Conservation (phyloP, 768 basidiomycete genomes). For the Heimioporus sp. region DNA sequence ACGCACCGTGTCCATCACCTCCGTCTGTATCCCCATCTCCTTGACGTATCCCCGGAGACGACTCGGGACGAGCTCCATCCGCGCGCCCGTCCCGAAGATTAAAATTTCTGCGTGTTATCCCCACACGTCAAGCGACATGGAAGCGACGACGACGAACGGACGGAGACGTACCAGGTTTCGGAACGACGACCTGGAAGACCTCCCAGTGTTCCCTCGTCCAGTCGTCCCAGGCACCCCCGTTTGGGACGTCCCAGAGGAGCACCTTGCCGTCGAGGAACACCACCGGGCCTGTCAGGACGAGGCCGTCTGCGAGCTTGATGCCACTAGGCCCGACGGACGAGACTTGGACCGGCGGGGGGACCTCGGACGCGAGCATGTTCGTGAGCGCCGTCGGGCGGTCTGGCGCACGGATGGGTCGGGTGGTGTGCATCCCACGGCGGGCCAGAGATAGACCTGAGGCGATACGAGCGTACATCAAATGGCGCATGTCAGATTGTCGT, state of each 20-base stretch:
- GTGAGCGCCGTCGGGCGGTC: slow-evolving; percentile 41
- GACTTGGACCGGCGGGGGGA: slow-evolving; percentile 70
- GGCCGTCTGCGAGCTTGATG: slow-evolving; percentile 74
- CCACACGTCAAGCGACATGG: neutral
- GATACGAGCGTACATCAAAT: no score
- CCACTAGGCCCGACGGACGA: slow-evolving; percentile 60
- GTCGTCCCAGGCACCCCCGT: slow-evolving; percentile 49
- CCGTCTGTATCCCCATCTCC: slow-evolving; percentile 79
- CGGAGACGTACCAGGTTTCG: slow-evolving; percentile 69
- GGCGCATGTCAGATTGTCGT: no score
- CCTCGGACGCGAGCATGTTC: slow-evolving; percentile 72
- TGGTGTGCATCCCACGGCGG: slow-evolving; percentile 14
- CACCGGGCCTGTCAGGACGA: slow-evolving; percentile 72
- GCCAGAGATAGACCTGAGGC: no score
- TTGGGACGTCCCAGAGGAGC: slow-evolving; percentile 86
- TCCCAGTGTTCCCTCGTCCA: slow-evolving; percentile 78
- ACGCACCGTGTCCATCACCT: slow-evolving; percentile 80
- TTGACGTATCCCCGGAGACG: slow-evolving; percentile 64
- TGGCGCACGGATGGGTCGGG: slow-evolving; percentile 2
- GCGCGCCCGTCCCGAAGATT: slow-evolving; percentile 82
- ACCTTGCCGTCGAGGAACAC: slow-evolving; percentile 86
- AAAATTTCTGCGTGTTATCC: slow-evolving; percentile 75
- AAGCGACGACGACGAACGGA: neutral
- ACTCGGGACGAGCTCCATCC: slow-evolving; percentile 67
- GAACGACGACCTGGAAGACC: slow-evolving; percentile 78